These are phyloP conservation scores for Kwoniella europaea DNA, from an alignment of 768 basidiomycete species.

Conservation along the genomic window DNA sequence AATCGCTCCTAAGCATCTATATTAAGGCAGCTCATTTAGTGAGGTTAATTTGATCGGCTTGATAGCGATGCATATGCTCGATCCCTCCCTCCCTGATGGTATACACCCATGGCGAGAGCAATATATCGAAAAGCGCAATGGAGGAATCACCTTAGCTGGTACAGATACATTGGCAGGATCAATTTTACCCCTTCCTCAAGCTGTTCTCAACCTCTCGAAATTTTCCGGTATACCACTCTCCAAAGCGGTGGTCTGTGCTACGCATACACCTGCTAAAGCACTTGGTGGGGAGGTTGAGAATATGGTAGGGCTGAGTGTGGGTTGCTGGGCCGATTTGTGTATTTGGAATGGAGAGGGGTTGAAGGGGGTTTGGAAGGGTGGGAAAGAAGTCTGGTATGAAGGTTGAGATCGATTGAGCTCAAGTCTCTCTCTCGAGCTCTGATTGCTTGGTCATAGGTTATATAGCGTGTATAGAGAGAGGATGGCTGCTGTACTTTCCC, in stretches of 20 bases:
- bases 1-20: not conserved
- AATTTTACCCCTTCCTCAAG: constrained; percentile 69
- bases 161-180: constrained; percentile 88
- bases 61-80: constrained; percentile 60
- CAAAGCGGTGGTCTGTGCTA: constrained; percentile 83
- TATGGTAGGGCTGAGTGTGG: constrained; percentile 79
- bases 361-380: constrained; percentile 63
- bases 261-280: constrained; percentile 82
- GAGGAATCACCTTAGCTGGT: constrained; percentile 79
- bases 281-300: constrained; percentile 72
- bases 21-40: not conserved
- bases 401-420: not conserved
- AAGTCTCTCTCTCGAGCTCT: not conserved
- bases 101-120: constrained; percentile 87
- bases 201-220: constrained; percentile 79
- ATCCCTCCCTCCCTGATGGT: constrained; percentile 81
- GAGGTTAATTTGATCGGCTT: not conserved
- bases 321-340: constrained; percentile 84
- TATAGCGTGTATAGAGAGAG: too few species aligned
- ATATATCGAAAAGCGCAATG: constrained; percentile 75
- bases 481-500: too few species aligned
- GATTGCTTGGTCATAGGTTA: too few species aligned
- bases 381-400: constrained; percentile 66
- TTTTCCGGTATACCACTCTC: constrained; percentile 84
- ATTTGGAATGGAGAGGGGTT: constrained; percentile 65